Percentiles rank a stretch among this genome's conserved stretches.
Conservation (phyloP, 129 eudicot genomes). For the Tagetes erecta region DNA sequence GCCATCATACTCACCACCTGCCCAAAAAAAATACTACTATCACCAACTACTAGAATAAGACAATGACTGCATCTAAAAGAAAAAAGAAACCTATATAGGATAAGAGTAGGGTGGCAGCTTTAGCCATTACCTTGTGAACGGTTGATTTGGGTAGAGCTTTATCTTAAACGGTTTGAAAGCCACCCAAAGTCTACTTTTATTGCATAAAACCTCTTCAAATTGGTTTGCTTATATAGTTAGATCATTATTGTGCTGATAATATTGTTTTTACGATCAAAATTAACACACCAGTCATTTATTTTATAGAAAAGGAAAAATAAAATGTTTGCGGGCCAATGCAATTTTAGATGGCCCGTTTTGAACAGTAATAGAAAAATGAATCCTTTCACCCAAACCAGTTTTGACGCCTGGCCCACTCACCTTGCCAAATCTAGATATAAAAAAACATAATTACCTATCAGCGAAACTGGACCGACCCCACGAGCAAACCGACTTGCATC, state of each 20-base stretch:
- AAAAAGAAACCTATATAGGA: background rate
- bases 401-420: background rate
- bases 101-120: background rate
- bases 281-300: conserved; percentile 2
- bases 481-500: conserved; percentile 86
- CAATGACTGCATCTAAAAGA: background rate
- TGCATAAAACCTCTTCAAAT: background rate
- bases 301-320: background rate
- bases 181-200: background rate
- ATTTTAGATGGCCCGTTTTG: conserved; percentile 1
- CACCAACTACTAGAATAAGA: conserved; percentile 9
- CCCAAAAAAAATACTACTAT: conserved; percentile 19
- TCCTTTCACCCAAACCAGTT: background rate
- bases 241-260: background rate
- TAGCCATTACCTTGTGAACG: background rate
- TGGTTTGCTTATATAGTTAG: background rate
- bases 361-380: background rate
- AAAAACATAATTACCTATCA: conserved; percentile 53
- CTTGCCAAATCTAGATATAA: conserved; percentile 2
- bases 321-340: background rate
- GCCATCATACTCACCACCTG: conserved; percentile 88
- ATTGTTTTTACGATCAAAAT: background rate
- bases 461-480: conserved; percentile 81
- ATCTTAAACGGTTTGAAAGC: background rate
- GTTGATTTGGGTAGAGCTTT: background rate